phyloP scores from a whole-genome alignment of 2,329 filamentous ascomycete species.

The Dothiorella sarmentorum region DNA sequence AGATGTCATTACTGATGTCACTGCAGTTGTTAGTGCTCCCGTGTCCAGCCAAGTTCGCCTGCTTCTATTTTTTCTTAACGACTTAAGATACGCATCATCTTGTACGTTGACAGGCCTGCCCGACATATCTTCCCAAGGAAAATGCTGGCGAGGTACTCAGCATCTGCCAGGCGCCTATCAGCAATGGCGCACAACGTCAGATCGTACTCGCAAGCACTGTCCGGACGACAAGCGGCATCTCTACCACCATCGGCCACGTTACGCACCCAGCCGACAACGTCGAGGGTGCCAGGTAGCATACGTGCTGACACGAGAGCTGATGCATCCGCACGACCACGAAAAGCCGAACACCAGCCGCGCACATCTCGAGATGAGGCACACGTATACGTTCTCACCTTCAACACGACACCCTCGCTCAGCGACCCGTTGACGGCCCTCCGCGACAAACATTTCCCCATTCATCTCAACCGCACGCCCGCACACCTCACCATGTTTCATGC shows the following conservation, averaged over 20 bases:
- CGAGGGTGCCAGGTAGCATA: background rate
- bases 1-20: slow-evolving; percentile 8
- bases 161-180: background rate
- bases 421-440: slow-evolving; percentile 39
- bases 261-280: background rate
- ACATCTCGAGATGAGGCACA: slow-evolving; percentile 27
- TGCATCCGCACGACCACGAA: background rate
- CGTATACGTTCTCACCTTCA: slow-evolving; percentile 45
- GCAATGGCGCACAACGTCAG: background rate
- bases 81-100: too few species aligned
- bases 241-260: background rate
- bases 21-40: background rate
- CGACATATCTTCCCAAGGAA: background rate
- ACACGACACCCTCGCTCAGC: slow-evolving; percentile 38
- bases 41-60: too few species aligned
- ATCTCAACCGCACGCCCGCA: slow-evolving; percentile 42
- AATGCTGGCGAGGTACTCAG: background rate
- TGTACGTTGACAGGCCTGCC: too few species aligned
- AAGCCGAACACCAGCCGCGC: slow-evolving; percentile 28
- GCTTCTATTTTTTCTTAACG: too few species aligned
- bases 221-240: background rate
- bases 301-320: background rate
- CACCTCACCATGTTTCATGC: slow-evolving; percentile 48
- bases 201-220: slow-evolving; percentile 4
- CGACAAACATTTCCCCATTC: slow-evolving; percentile 41